These are phyloP conservation scores for Phialocephala subalpina DNA, from an alignment of 2,329 filamentous ascomycete species.

Conservation along the genomic window DNA sequence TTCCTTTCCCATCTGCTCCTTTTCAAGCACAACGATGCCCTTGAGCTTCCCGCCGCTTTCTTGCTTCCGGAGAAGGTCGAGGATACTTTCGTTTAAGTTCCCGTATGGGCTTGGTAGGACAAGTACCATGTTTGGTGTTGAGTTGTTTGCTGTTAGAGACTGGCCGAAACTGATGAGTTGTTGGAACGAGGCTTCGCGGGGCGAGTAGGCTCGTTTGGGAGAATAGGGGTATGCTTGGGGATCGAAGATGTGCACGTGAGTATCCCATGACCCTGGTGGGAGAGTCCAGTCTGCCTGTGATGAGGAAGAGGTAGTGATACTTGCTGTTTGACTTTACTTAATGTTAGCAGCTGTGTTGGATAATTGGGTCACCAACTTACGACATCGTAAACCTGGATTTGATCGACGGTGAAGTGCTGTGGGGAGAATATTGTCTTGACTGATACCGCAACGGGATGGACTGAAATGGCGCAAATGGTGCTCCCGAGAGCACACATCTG, in stretches of 20 bases:
- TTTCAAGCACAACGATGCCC: background rate
- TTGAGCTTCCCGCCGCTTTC: background rate
- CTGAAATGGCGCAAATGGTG: too few relatives aligned
- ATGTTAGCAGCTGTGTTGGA: background rate
- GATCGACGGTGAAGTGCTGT: too few relatives aligned
- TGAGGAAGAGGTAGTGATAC: background rate
- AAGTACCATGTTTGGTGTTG: background rate
- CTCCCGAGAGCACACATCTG: too few relatives aligned
- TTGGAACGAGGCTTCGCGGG: background rate
- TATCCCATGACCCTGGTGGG: conserved; percentile 6
- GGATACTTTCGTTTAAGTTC: conserved; percentile 1
- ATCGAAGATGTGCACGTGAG: conserved; percentile 6
- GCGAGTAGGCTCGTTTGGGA: background rate
- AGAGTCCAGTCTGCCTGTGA: background rate
- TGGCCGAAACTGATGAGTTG: background rate
- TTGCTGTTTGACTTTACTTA: background rate
- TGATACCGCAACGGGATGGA: too few relatives aligned
- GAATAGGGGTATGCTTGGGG: background rate
- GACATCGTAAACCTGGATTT: background rate
- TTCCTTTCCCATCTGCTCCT: background rate
- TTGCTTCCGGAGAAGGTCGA: background rate
- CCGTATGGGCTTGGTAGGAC: conserved; percentile 5
- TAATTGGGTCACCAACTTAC: background rate
- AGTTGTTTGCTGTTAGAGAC: background rate
- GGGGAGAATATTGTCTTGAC: too few relatives aligned